Base-by-base conservation (phyloP, 495 filamentous ascomycete genomes). In the Penicillium argentinense region DNA sequence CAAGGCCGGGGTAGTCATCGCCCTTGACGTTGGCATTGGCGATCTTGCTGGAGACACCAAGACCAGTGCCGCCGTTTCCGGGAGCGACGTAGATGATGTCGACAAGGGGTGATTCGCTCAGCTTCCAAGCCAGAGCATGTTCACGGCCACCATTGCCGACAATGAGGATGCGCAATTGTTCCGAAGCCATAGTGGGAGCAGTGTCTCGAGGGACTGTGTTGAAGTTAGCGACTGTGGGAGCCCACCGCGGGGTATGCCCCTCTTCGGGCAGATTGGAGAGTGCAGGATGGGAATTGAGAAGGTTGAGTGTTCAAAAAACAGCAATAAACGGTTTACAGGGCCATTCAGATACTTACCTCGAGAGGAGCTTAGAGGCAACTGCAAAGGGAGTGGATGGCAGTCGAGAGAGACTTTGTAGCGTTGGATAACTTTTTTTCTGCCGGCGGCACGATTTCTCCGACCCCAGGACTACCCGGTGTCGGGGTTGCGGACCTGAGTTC, bases 101-200 rank as follows among this genome's bases (percentile, higher is more conserved):
- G 42, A 75, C 76, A 29, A 76, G 71, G 34, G 80, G 71, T 13
- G 91, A 96, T 63, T 95, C 86, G 56, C 82, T 81, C 23, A 97
- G 74, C 68, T 95, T 97, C 92, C 91, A 97, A 28, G 92, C 91
- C 29, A 96, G 76, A 26, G 93, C 89, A 74, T 97, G 89, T 69
- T 98, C 93, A 57, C 93, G 80, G 39, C 93, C 93, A 43, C 93
- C 93, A 67, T 87, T 92, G 60, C 93, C 93, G 48, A 98, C 79
- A 34, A 98, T 80, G 52, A 98, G 84, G 45, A 97, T 78, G 47
- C 72, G 71, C 54, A 78, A 63, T 57, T 64, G 64, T 62, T 76
- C 72, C 58, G 66, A 64, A 42, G 66, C 59, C 72, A 75, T 75
- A 44, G 45, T 69, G 47, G 43, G 26, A 46, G 58, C 52, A 54